Evolutionary conservation across 768 basidiomycete species (phyloP).

Genomic region (Serendipita sp.): DNA sequence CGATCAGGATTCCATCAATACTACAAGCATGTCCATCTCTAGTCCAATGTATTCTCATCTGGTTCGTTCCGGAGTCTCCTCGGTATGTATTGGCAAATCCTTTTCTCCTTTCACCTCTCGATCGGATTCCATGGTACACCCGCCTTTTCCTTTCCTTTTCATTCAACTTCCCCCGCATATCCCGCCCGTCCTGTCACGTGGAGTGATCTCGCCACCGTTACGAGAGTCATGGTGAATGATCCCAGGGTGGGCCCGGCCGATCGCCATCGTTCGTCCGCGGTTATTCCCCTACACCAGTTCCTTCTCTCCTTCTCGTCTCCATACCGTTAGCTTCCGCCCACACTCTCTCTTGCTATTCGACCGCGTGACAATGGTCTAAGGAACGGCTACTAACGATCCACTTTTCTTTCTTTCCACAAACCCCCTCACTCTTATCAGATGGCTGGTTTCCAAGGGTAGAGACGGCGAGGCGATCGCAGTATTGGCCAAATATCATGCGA

Average conservation of each 20-base stretch:
- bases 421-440: constrained; percentile 21
- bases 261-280: no score
- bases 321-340: no score
- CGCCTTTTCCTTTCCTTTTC: no score
- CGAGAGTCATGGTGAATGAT: no score
- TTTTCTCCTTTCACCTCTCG: not conserved
- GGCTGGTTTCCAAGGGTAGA: constrained; percentile 43
- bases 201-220: constrained; percentile 17
- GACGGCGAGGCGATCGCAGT: constrained; percentile 43
- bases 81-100: constrained; percentile 9
- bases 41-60: constrained; percentile 37
- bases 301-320: no score
- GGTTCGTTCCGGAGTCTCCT: constrained; percentile 22
- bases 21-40: constrained; percentile 45
- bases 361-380: no score
- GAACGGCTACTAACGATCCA: no score
- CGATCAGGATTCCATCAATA: constrained; percentile 40
- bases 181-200: constrained; percentile 42
- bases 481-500: constrained; percentile 58
- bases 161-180: not conserved
- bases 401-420: no score
- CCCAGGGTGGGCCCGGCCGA: no score
- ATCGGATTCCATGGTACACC: not conserved
- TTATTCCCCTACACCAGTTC: no score
- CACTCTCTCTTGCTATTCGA: no score